Evolutionary conservation across 306 rosid genomes (phyloP), one percentile per base, ranked within the genome.

Genomic region (Vicia sativa): DNA sequence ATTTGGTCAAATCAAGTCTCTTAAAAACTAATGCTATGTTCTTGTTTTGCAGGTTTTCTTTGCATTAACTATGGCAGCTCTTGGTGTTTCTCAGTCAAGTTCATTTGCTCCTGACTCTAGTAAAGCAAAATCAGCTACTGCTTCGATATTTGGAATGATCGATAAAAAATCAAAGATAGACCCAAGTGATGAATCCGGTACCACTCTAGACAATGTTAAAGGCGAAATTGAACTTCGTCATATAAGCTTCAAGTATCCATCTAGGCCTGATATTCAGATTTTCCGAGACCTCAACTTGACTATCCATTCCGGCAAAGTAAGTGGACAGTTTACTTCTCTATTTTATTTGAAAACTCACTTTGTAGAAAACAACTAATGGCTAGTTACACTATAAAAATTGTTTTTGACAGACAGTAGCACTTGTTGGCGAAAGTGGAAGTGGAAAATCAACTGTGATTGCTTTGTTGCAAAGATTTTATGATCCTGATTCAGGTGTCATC

Each of bases 401-500:
- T 60, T 53, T 61, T 46, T 43, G 34, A n/a, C 85, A 91, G 97
- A 87, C 90, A 0, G 85, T 87, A 21, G 97, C 96, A 34, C 83
- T 91, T 41, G 96, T 91, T 26, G 97, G 97, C 70, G 97, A 91
- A 82, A 91, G 96, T 77, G 97, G 97, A 53, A 91, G 97, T 45
- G 97, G 95, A 4, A 91, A 91, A 80, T 91, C 97, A 12, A 89
- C 96, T 0, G 96, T 87, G 68, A 77, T 91, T 19, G 80, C 96
- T 14, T 77, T 91, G 78, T 62, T 91, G 48, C 90, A 91, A 25
- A 85, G 97, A 80, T 91, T 91, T 74, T 91, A 91, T 75, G 85
- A 91, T 69, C 96, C 95, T 2, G 96, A 89, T 66, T 87, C 95
- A 44, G 97, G 96, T 18, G 73, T 74, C 54, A 89, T 91, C 58